Evolutionary conservation across 2,329 filamentous ascomycete species (phyloP).

Genomic region (Colletotrichum sansevieriae): DNA sequence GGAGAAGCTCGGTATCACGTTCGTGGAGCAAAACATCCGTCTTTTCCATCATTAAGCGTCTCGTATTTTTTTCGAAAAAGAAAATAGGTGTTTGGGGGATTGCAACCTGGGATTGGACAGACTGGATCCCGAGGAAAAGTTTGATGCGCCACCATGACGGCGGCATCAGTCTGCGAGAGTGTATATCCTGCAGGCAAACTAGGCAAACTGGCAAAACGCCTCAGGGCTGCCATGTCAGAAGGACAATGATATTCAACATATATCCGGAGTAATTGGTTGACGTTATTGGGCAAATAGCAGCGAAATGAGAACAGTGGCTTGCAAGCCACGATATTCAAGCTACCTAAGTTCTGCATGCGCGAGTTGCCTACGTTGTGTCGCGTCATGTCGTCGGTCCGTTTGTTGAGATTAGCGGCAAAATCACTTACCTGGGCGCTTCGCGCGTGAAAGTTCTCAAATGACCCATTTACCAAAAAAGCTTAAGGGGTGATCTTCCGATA

Average conservation of each 20-base stretch:
- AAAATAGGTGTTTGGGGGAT: slow-evolving; percentile 34
- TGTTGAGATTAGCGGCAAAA: not conserved
- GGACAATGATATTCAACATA: slow-evolving; percentile 40
- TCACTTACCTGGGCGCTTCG: not conserved
- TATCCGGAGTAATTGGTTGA: slow-evolving; percentile 36
- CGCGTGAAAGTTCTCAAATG: not conserved
- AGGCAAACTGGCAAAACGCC: not conserved
- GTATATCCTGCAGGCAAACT: not conserved
- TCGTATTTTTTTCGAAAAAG: not conserved
- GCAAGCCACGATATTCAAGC: slow-evolving; percentile 1
- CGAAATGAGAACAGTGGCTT: slow-evolving; percentile 11
- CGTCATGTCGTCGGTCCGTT: not conserved
- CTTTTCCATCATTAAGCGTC: slow-evolving; percentile 88
- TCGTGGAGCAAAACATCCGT: slow-evolving; percentile 93
- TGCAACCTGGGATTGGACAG: slow-evolving; percentile 30
- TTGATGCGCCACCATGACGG: slow-evolving; percentile 2
- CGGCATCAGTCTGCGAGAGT: not conserved
- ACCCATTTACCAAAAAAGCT: not conserved
- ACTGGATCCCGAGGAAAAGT: slow-evolving; percentile 17
- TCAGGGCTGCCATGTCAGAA: not conserved
- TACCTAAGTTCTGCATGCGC: too few species aligned
- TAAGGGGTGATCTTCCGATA: not conserved
- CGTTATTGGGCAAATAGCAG: slow-evolving; percentile 12
- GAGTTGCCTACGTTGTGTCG: not conserved
- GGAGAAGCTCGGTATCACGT: slow-evolving; percentile 91